Evolutionary conservation across 495 filamentous ascomycete species (phyloP).

Genomic region (Sphaerosporella brunnea): DNA sequence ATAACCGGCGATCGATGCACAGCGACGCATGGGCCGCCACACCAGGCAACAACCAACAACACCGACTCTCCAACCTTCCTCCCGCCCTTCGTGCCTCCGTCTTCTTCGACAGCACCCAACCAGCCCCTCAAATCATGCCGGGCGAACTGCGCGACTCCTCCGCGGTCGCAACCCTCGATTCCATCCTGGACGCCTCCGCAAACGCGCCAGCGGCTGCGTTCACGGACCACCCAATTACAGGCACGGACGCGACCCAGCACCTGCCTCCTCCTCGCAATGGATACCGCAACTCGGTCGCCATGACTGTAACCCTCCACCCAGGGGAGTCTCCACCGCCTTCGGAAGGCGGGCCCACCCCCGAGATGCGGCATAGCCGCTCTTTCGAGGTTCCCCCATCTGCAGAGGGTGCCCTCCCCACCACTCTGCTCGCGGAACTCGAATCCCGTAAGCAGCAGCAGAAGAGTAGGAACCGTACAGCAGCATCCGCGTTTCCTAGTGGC

Average conservation of each 20-base stretch:
- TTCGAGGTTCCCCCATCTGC: too few species aligned
- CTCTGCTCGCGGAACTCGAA: constrained; percentile 80
- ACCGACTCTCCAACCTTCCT: constrained; percentile 36
- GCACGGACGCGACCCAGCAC: constrained; percentile 27
- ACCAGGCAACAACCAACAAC: constrained; percentile 16
- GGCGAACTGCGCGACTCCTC: constrained; percentile 22
- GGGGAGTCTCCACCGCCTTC: constrained; percentile 22
- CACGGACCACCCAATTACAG: constrained; percentile 77
- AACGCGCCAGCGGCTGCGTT: constrained; percentile 85
- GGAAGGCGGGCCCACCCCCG: not conserved
- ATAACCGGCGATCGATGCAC: constrained; percentile 16
- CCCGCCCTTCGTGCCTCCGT: constrained; percentile 77
- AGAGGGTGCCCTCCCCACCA: constrained; percentile 42
- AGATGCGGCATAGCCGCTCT: too few species aligned
- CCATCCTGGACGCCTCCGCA: constrained; percentile 85
- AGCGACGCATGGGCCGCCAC: not conserved
- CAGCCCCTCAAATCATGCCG: constrained; percentile 10
- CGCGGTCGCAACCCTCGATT: constrained; percentile 51
- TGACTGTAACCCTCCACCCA: constrained; percentile 21
- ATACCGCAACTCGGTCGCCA: constrained; percentile 21
- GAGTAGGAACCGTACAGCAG: constrained; percentile 49
- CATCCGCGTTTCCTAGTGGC: constrained; percentile 50
- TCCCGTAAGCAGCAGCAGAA: constrained; percentile 71
- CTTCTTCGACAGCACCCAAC: constrained; percentile 49
- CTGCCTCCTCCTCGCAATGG: constrained; percentile 2